A percentile compares a stretch with the other conserved stretches of the same genome.
phyloP scores from a whole-genome alignment of 805 yeast species.

The Cyberlindnera suaveolens region DNA sequence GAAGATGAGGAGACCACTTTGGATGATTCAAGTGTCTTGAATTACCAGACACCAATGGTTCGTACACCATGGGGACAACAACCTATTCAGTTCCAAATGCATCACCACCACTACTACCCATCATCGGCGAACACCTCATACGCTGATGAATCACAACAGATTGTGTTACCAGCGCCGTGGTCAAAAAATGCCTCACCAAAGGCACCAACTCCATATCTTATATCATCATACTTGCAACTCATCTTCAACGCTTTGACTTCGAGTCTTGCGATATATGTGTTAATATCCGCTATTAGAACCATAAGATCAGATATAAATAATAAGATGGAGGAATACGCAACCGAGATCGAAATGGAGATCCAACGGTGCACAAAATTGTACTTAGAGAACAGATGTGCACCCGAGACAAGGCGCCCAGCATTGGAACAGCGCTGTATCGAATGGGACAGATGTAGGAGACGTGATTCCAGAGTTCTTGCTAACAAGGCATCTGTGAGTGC shows the following conservation, averaged over 20 bases:
- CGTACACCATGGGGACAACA: slow-evolving; percentile 8
- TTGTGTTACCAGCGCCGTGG: slow-evolving; percentile 55
- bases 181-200: slow-evolving; percentile 42
- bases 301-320: slow-evolving; percentile 48
- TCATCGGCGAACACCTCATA: slow-evolving; percentile 9
- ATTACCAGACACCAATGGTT: slow-evolving; percentile 9
- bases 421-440: slow-evolving; percentile 47
- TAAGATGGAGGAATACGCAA: slow-evolving; percentile 42
- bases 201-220: slow-evolving; percentile 46
- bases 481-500: slow-evolving; percentile 57
- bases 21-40: background rate
- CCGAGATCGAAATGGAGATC: slow-evolving; percentile 43
- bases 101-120: slow-evolving; percentile 42
- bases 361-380: slow-evolving; percentile 48
- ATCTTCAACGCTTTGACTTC: slow-evolving; percentile 43
- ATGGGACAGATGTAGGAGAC: slow-evolving; percentile 65
- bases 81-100: slow-evolving; percentile 29
- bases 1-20: background rate
- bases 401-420: slow-evolving; percentile 51
- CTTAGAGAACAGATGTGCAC: slow-evolving; percentile 50
- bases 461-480: slow-evolving; percentile 35
- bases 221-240: slow-evolving; percentile 59
- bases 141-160: background rate
- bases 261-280: slow-evolving; percentile 36
- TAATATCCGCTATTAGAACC: slow-evolving; percentile 38